Base-by-base conservation (phyloP, 345 rosid species). In the Eucalyptus cloeziana region DNA sequence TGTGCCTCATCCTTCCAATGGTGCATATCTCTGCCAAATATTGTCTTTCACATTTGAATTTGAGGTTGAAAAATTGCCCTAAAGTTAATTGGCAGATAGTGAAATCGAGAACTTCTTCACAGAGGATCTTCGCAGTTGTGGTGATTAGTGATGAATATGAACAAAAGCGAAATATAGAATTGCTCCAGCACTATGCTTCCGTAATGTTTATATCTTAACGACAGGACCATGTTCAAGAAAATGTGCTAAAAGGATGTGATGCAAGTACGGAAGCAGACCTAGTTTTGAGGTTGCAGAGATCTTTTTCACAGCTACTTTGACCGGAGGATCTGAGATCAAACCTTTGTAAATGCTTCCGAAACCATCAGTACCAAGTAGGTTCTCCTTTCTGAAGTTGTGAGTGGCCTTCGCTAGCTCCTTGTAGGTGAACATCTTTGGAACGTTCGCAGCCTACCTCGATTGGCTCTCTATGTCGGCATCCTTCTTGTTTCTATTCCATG, bases 311-410 rank as follows among this genome's bases (percentile, higher is more conserved):
- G 92, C 94, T 19, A 92, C 67, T 30, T 49, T 87, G 9, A 31
- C n/a, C 13, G 92, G 90, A 64, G 93, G 93, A 87, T 91, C 33
- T 3, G 89, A 86, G 25, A 91, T 31, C 40, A 89, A 76, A 13
- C 90, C 93, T 44, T 90, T 91, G 89, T 91, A 94, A 49, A 94
- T 92, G 27, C 92, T 93, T 51, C 94, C 92, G 43, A 91, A 93
- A 2, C 92, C 94, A 12, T 93, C 91, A 13, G 51, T 87, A 8
- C 94, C 95, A 15, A 92, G 85, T 81, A 92, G 54, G 89, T 93
- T 94, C 49, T 89, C 95, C 56, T 89, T 89, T 87, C 89, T 89
- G 88, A 93, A 92, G 60, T 91, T 91, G 37, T 50, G 83, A 83
- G 93, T 90, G 49, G 94, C 92, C 89, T 92, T 93, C 4, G 67